phyloP scores from a whole-genome alignment of 257 asterid genomes.

The Solanum rostratum region DNA sequence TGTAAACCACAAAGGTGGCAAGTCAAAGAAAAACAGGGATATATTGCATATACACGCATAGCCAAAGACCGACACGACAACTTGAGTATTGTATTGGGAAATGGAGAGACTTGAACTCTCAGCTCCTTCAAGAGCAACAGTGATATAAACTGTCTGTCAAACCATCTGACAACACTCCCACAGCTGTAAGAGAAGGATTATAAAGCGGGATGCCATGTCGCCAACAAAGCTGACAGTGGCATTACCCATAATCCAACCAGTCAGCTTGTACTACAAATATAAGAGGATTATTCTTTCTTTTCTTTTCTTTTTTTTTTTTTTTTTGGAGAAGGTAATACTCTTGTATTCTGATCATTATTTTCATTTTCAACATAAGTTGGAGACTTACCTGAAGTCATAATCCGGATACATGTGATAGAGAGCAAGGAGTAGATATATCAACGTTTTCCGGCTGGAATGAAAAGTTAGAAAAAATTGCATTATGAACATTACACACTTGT shows the following conservation, averaged over 20 bases:
- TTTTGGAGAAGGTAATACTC: no score
- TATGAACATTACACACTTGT: background rate
- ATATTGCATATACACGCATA: background rate
- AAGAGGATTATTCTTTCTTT: background rate
- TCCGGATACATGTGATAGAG: constrained; percentile 94
- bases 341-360: background rate
- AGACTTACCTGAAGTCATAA: constrained; percentile 91
- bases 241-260: constrained; percentile 95
- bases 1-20: constrained; percentile 56
- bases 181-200: constrained; percentile 56
- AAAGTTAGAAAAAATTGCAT: constrained; percentile 3
- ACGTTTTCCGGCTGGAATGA: constrained; percentile 75
- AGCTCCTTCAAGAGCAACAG: constrained; percentile 99
- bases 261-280: background rate
- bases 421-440: constrained; percentile 85
- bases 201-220: constrained; percentile 93
- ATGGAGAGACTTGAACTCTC: constrained; percentile 99
- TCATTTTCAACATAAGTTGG: constrained; percentile 28
- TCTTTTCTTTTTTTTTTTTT: no score
- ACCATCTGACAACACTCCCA: constrained; percentile 99
- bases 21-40: constrained; percentile 15
- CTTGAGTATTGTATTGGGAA: constrained; percentile 51
- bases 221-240: constrained; percentile 96
- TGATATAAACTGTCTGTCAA: constrained; percentile 91
- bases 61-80: background rate